Percentiles rank a stretch among this genome's conserved stretches.
These are phyloP conservation scores for Fusarium buharicum DNA, from an alignment of 2,329 filamentous ascomycete species.

Conservation along the genomic window DNA sequence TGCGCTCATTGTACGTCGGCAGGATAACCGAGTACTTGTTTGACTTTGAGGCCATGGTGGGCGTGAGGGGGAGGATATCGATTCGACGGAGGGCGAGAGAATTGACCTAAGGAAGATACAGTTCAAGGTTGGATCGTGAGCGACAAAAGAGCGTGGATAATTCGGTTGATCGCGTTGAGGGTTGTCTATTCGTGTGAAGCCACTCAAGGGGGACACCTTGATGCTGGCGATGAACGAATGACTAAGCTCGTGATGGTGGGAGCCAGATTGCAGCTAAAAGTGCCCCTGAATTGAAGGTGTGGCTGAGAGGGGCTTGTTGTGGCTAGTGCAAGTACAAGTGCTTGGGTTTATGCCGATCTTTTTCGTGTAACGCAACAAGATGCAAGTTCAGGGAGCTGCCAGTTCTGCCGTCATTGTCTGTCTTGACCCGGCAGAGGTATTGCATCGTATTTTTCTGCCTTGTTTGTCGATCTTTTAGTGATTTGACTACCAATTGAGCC, in stretches of 20 bases:
- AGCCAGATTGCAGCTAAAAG: constrained; percentile 40
- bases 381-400: constrained; percentile 12
- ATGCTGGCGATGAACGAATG: constrained; percentile 30
- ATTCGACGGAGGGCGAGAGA: constrained; percentile 6
- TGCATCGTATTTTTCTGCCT: no score
- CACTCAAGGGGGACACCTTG: constrained; percentile 44
- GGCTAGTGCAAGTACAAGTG: constrained; percentile 18
- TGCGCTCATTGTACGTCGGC: constrained; percentile 98
- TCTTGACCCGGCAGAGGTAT: no score
- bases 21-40: constrained; percentile 97
- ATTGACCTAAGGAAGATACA: not conserved
- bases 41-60: constrained; percentile 59
- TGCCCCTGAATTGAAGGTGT: constrained; percentile 38
- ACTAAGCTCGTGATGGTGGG: constrained; percentile 38
- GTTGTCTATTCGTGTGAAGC: constrained; percentile 39
- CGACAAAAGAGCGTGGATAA: constrained; percentile 43
- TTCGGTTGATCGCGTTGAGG: constrained; percentile 40
- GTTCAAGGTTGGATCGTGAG: constrained; percentile 10
- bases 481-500: no score
- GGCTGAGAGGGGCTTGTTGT: constrained; percentile 23
- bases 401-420: constrained; percentile 14
- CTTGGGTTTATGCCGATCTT: constrained; percentile 23
- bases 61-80: not conserved
- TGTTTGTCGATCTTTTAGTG: no score
- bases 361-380: constrained; percentile 26